Evolutionary conservation across 352 stramenopile species (phyloP), one percentile per base, ranked within the genome.

Genomic region (Halophytophthora batemanensis): DNA sequence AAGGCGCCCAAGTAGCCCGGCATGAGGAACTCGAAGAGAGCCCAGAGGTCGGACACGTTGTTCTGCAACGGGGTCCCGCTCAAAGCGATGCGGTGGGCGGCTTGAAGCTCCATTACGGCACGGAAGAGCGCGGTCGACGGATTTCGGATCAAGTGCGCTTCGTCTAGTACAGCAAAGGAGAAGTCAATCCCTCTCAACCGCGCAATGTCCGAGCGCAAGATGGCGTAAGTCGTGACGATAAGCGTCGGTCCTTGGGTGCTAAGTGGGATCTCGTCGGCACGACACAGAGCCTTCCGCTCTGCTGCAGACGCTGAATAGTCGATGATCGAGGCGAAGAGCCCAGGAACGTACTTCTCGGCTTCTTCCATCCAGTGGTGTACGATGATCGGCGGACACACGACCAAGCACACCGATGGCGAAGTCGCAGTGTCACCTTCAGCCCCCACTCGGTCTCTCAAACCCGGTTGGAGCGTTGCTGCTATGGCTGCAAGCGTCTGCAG

Each of bases 61-160:
- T 99, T 99, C 54, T 99, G 97, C 38, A 99, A 71, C 5, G 96
- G 96, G 6, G 97, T 99, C 19, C 97, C 97, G 37, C 90, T 99
- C 31, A 99, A 66, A 29, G 96, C 91, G 14, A 99, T 54, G 35
- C 93, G 86, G 67, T 99, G 93, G 2, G 59, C 50, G n/a, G 90
- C 73, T 38, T 58, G 64, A 15, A 99, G 53, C 15, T 65, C 53
- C 33, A 80, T 69, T 0, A 96, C 88, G 22, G 95, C 87, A 52
- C 78, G 80, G 38, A 96, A 94, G 11, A 95, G 60, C 42, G 74
- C 64, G 4, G 90, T 98, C 38, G 87, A 86, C 11, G 95, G 94
- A 65, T 99, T 99, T 15, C 96, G 94, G 31, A 99, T 82, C 17
- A 99, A 61, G 78, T 99, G 97, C 6, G 93, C 96, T 84, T 99